These are phyloP conservation scores for Heterobasidion irregulare DNA, from an alignment of 1,284 basidiomycete species.

Conservation along the genomic window DNA sequence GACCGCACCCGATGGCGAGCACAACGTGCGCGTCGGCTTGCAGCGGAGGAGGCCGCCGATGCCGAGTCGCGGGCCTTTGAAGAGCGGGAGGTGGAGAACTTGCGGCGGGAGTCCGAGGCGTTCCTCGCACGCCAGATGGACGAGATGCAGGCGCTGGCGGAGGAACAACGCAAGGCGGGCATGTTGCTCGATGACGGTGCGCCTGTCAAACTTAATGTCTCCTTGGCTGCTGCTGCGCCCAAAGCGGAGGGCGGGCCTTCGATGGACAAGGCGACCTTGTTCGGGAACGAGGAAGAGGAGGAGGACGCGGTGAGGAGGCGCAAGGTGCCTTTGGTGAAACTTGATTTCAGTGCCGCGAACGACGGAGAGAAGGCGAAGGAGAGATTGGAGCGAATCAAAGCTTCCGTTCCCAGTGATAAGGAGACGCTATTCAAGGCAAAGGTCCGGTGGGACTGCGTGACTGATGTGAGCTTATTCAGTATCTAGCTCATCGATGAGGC, in stretches of 20 bases:
- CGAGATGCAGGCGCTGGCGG: constrained; percentile 81
- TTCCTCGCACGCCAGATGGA: constrained; percentile 87
- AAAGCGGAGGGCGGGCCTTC: constrained; percentile 37
- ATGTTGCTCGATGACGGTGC: constrained; percentile 86
- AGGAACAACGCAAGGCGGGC: constrained; percentile 81
- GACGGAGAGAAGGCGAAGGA: constrained; percentile 70
- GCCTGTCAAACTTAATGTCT: constrained; percentile 77
- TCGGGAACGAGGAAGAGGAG: constrained; percentile 80
- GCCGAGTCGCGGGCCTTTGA: constrained; percentile 76
- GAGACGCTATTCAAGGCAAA: constrained; percentile 71
- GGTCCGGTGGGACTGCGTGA: constrained; percentile 82
- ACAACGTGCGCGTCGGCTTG: constrained; percentile 55
- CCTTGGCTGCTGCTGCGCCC: constrained; percentile 37
- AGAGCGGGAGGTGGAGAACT: constrained; percentile 75
- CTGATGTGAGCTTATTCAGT: constrained; percentile 50
- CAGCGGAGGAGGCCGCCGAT: constrained; percentile 73
- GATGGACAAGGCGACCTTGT: constrained; percentile 51
- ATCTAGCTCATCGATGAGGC: background rate
- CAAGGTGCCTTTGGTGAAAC: constrained; percentile 74
- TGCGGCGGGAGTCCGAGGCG: constrained; percentile 80
- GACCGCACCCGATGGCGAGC: constrained; percentile 77
- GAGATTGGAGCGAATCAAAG: constrained; percentile 66
- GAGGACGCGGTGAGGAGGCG: constrained; percentile 68
- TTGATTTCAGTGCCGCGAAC: constrained; percentile 79
- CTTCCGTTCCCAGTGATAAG: constrained; percentile 62